Conservation (phyloP, 2,329 filamentous ascomycete species). For the Fusarium bulbicola region DNA sequence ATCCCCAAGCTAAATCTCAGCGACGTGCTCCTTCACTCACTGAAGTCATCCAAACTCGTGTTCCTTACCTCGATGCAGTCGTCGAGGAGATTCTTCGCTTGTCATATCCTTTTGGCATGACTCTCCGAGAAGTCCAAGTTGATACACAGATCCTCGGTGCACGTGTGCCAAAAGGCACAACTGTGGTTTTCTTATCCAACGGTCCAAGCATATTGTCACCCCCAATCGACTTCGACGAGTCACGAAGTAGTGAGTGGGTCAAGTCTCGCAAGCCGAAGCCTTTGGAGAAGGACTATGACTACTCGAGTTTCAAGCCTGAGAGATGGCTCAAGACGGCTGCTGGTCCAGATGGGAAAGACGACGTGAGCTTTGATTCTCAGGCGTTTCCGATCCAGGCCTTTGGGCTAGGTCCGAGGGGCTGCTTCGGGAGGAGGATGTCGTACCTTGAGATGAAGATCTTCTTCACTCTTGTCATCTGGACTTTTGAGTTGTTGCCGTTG, state of each 20-base stretch:
- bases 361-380: slow-evolving; percentile 40
- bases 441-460: slow-evolving; percentile 44
- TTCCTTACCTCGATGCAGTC: slow-evolving; percentile 21
- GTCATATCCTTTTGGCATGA: slow-evolving; percentile 13
- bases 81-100: slow-evolving; percentile 19
- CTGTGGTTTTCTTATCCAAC: slow-evolving; percentile 21
- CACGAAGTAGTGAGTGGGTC: slow-evolving; percentile 14
- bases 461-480: slow-evolving; percentile 43
- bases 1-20: background rate
- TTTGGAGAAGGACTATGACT: background rate
- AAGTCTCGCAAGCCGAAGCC: background rate
- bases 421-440: slow-evolving; percentile 48
- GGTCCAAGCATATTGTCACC: slow-evolving; percentile 9
- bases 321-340: slow-evolving; percentile 11
- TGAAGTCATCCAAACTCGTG: slow-evolving; percentile 19
- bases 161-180: slow-evolving; percentile 21
- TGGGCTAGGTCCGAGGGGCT: slow-evolving; percentile 47
- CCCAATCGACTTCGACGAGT: slow-evolving; percentile 1
- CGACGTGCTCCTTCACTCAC: background rate
- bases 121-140: slow-evolving; percentile 1
- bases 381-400: slow-evolving; percentile 48
- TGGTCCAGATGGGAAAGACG: background rate
- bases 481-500: slow-evolving; percentile 32
- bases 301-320: slow-evolving; percentile 13
- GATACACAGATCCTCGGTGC: slow-evolving; percentile 22